A percentile compares a stretch with the other conserved stretches of the same genome.
Evolutionary conservation across 306 rosid genomes (phyloP).

Genomic region (Vigna unguiculata): DNA sequence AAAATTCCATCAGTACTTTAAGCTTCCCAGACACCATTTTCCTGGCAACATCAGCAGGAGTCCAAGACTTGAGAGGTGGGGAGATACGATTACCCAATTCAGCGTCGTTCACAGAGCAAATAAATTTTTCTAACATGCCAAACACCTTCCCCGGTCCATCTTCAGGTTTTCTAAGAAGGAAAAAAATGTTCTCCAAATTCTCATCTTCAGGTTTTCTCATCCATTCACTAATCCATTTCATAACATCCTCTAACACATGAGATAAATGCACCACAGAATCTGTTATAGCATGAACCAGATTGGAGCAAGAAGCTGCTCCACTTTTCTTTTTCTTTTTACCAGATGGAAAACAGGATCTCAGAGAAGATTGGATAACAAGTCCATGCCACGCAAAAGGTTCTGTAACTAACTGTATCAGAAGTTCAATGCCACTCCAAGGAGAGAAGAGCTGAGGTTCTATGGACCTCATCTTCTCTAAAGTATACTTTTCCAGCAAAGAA

Average conservation of each 20-base stretch:
- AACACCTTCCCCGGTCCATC: conserved; percentile 82
- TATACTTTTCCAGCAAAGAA: conserved; percentile 74
- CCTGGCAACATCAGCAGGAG: conserved; percentile 70
- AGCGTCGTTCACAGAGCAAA: conserved; percentile 50
- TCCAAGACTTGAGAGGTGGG: conserved; percentile 79
- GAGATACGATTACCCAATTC: conserved; percentile 71
- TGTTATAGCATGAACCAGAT: conserved; percentile 53
- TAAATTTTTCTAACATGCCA: conserved; percentile 55
- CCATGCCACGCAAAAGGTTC: conserved; percentile 97
- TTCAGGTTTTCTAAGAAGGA: conserved; percentile 55
- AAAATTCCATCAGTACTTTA: conserved; percentile 61
- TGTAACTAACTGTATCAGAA: conserved; percentile 74
- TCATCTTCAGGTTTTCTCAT: conserved; percentile 66
- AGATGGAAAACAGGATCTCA: conserved; percentile 77
- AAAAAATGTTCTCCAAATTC: conserved; percentile 61
- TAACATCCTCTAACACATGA: conserved; percentile 62
- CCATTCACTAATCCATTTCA: conserved; percentile 67
- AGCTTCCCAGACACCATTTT: conserved; percentile 76
- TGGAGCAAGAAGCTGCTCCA: conserved; percentile 57
- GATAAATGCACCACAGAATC: conserved; percentile 65
- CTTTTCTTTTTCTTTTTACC: conserved; percentile 93
- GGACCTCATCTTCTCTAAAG: conserved; percentile 57
- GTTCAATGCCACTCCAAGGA: conserved; percentile 61
- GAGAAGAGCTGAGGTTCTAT: conserved; percentile 57
- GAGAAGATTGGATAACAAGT: conserved; percentile 79